Conservation (phyloP, 495 filamentous ascomycete genomes). For the Cudoniella acicularis region DNA sequence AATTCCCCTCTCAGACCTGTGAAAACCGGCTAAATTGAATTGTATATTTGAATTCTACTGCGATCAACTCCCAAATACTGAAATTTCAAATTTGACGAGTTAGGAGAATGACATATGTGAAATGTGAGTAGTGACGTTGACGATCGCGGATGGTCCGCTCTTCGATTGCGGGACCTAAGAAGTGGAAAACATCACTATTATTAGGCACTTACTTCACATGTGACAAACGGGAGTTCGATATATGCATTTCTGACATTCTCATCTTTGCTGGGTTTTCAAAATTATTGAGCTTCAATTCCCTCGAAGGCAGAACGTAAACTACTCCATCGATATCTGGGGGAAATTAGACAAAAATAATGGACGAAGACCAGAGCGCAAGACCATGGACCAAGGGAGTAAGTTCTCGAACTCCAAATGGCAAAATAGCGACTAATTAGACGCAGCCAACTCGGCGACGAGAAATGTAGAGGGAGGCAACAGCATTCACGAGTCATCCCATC, state of each 20-base stretch:
- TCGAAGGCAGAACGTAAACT: not conserved
- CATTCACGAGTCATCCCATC: not conserved
- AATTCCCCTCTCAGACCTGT: too few species aligned
- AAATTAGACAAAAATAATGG: not conserved
- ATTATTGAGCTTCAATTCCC: too few species aligned
- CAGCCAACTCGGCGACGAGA: not conserved
- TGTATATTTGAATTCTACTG: too few species aligned
- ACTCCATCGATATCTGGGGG: not conserved
- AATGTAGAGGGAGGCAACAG: not conserved
- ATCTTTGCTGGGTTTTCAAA: too few species aligned
- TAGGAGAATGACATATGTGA: too few species aligned
- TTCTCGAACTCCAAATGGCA: too few species aligned
- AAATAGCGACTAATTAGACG: too few species aligned
- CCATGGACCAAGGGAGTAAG: not conserved
- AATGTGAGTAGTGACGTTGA: not conserved
- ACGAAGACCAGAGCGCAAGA: not conserved
- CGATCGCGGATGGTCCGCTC: not conserved
- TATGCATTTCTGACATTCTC: not conserved
- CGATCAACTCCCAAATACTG: too few species aligned
- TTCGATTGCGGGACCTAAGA: not conserved
- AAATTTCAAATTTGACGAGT: too few species aligned
- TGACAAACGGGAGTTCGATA: not conserved
- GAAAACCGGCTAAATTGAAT: too few species aligned
- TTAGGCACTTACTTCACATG: not conserved
- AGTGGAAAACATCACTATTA: not conserved